Evolutionary conservation across 164 flowering plant species (phyloP).

Genomic region (Macadamia tetraphylla): DNA sequence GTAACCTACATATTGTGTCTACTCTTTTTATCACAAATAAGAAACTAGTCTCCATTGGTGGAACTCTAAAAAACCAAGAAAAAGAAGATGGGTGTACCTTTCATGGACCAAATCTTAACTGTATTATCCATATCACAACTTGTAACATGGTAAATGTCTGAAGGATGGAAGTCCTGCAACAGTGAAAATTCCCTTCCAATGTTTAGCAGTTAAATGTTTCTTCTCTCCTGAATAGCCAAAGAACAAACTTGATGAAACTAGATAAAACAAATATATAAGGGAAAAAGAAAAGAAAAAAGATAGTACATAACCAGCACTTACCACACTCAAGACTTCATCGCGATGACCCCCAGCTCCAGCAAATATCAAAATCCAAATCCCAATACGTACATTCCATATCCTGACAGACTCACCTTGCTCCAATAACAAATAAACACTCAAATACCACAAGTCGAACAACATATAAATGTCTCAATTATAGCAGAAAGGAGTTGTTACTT

Average conservation of each 20-base stretch:
- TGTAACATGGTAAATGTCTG: conserved; percentile 87
- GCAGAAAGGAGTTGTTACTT: conserved; percentile 34
- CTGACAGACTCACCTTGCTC: conserved; percentile 95
- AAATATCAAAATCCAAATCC: conserved; percentile 90
- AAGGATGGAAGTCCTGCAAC: conserved; percentile 92
- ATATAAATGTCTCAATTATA: background rate
- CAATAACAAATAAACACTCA: conserved; percentile 6
- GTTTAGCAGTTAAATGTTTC: background rate
- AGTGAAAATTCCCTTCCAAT: conserved; percentile 7
- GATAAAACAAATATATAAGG: background rate
- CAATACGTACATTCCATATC: conserved; percentile 93
- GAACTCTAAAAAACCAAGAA: background rate
- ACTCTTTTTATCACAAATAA: background rate
- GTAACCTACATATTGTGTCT: background rate
- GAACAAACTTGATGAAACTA: background rate
- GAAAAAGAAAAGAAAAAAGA: background rate
- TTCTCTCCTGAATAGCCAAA: background rate
- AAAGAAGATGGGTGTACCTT: conserved; percentile 42
- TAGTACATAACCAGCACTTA: conserved; percentile 19
- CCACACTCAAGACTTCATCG: conserved; percentile 97
- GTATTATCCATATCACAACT: conserved; percentile 99
- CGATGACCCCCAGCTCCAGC: conserved; percentile 99
- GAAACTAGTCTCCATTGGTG: background rate
- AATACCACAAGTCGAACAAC: conserved; percentile 1
- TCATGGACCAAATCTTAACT: conserved; percentile 99